Conservation (phyloP, 768 basidiomycete genomes). For the Cyclocybe aegerita region DNA sequence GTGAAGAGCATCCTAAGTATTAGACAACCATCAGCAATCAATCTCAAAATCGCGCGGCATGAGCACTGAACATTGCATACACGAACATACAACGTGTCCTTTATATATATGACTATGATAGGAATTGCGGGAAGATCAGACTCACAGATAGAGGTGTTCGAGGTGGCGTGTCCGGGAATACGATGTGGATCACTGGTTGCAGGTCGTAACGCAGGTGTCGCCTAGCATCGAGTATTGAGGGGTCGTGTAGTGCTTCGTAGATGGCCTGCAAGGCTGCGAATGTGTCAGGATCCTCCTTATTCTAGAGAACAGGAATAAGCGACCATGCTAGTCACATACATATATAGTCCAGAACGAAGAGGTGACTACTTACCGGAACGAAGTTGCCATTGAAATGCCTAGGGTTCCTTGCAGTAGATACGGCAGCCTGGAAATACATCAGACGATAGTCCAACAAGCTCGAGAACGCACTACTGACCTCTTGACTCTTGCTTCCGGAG, state of each 20-base stretch:
- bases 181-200: neutral
- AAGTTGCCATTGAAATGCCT: too few species aligned
- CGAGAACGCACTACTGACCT: too few species aligned
- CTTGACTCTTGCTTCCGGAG: too few species aligned
- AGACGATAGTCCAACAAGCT: too few species aligned
- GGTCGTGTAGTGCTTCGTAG: constrained; percentile 17
- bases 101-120: too few species aligned
- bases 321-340: neutral
- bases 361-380: neutral
- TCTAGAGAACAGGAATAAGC: neutral
- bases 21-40: too few species aligned
- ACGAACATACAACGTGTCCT: neutral
- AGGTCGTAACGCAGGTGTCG: constrained; percentile 10
- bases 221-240: constrained; percentile 16
- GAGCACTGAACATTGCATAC: constrained; percentile 3
- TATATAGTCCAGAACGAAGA: neutral
- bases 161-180: constrained; percentile 7
- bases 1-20: constrained; percentile 3
- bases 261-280: constrained; percentile 7
- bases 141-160: neutral
- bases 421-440: too few species aligned
- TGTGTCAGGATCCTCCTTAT: constrained; percentile 8
- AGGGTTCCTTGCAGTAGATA: too few species aligned
- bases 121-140: neutral
- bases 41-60: neutral